Base-by-base conservation (phyloP, 257 asterid species). In the Ilex aquifolium region DNA sequence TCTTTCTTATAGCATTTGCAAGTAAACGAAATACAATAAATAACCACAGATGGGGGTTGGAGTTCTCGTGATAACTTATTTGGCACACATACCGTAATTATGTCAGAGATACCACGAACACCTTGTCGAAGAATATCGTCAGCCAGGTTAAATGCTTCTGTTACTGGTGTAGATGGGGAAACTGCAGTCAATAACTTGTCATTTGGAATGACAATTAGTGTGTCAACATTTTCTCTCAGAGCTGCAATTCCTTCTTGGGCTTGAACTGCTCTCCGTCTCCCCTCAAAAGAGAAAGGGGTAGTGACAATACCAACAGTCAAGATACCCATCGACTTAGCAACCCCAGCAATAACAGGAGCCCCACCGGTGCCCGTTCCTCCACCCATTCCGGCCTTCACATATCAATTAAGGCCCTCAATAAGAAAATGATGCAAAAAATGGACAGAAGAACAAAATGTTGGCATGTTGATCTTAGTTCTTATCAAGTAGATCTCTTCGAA, bases 291-390 rank as follows among this genome's bases (percentile, higher is more conserved):
- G 78, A 91, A 91, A 14, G 98, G 98, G 59, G 96, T 84, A 49
- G 98, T 91, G 56, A 91, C 96, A 63, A 91, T 88, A 27, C 98
- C 98, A 61, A 91, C 96, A 31, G 98, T 91, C 72, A 91, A 83
- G 67, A 88, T 88, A 51, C 98, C 98, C 95, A 88, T 84, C 54
- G 96, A 74, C 70, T 88, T 91, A 65, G 96, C 94, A 46, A 83
- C 70, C 44, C 95, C 95, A 46, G 98, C 98, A 65, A 91, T 84
- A 63, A 91, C 72, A 65, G 98, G 98, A 70, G 98, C 98, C 69
- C 84, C 98, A 60, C 98, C 98, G 29, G 98, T 88, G 50, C 98
- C 98, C 31, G 96, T 91, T 67, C 96, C 98, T 61, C 98, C 98
- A 55, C 98, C 98, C 98, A 91, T 91, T 76, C 98, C 98, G 66